Conservation (phyloP, 139 green algal species). For the Ostreobium quekettii region DNA sequence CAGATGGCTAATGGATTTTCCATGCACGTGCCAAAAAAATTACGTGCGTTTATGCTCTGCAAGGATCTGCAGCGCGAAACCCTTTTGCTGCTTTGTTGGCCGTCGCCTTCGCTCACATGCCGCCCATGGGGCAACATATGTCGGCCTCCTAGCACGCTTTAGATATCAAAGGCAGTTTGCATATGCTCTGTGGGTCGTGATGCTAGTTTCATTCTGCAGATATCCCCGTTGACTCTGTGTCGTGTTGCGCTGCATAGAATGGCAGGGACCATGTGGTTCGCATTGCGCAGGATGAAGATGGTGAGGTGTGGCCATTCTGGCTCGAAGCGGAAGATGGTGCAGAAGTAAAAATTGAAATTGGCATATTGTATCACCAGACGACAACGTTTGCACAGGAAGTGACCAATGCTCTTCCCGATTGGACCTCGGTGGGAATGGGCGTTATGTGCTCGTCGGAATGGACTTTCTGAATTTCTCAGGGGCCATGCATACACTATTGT, state of each 20-base stretch:
- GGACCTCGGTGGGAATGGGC: too few relatives aligned
- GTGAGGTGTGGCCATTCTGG: slow-evolving; percentile 15
- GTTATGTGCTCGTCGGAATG: too few relatives aligned
- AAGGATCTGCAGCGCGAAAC: not conserved
- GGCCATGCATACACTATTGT: too few relatives aligned
- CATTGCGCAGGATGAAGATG: slow-evolving; percentile 4
- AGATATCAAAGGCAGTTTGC: not conserved
- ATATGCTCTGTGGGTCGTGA: not conserved
- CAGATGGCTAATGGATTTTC: too few relatives aligned
- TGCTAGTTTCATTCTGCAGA: not conserved
- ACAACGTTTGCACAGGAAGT: too few relatives aligned
- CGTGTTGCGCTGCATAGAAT: not conserved
- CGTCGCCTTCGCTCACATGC: not conserved
- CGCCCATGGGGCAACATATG: not conserved
- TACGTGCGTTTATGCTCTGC: too few relatives aligned
- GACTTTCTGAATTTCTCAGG: too few relatives aligned
- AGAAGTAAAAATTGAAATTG: slow-evolving; percentile 7
- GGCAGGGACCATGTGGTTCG: slow-evolving; percentile 2
- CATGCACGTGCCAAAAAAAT: too few relatives aligned
- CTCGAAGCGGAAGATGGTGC: not conserved
- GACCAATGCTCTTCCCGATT: too few relatives aligned
- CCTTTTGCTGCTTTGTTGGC: not conserved
- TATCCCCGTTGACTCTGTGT: not conserved
- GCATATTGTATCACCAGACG: slow-evolving; percentile 10
- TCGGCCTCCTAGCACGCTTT: not conserved